Conservation (phyloP, 148 eudicot species). For the Agrostemma githago region DNA sequence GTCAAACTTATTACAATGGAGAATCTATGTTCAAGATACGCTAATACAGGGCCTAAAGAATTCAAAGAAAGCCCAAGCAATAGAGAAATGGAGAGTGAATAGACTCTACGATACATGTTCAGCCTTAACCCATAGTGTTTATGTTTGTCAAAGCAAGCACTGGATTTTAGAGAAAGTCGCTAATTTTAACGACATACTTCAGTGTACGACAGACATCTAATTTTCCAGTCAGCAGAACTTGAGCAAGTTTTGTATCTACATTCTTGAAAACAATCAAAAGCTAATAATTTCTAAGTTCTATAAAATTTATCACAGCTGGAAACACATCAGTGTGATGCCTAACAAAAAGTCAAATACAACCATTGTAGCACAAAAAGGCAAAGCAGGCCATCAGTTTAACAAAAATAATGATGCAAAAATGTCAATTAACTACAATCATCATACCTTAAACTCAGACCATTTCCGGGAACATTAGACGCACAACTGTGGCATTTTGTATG, state of each 20-base stretch:
- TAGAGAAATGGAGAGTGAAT: background rate
- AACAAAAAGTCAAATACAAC: background rate
- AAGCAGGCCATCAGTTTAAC: background rate
- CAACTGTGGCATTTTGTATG: slow-evolving; percentile 98
- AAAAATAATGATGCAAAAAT: background rate
- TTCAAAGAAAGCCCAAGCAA: background rate
- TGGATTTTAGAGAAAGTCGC: background rate
- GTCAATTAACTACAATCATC: background rate
- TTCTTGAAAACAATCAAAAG: background rate
- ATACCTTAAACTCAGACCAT: slow-evolving; percentile 86
- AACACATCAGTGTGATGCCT: background rate
- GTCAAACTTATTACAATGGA: background rate
- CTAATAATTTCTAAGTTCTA: background rate
- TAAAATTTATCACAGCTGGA: background rate
- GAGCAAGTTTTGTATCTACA: background rate
- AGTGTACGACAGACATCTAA: background rate
- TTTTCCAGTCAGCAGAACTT: background rate
- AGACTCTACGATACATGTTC: background rate
- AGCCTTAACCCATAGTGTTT: background rate
- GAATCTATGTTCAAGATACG: background rate
- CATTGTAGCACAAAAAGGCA: background rate
- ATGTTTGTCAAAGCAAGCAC: background rate
- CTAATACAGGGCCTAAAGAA: background rate
- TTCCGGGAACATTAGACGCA: slow-evolving; percentile 86
- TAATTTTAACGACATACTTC: background rate